Evolutionary conservation across 805 yeast genomes (phyloP).

Genomic region (Wickerhamiella domercqiae): DNA sequence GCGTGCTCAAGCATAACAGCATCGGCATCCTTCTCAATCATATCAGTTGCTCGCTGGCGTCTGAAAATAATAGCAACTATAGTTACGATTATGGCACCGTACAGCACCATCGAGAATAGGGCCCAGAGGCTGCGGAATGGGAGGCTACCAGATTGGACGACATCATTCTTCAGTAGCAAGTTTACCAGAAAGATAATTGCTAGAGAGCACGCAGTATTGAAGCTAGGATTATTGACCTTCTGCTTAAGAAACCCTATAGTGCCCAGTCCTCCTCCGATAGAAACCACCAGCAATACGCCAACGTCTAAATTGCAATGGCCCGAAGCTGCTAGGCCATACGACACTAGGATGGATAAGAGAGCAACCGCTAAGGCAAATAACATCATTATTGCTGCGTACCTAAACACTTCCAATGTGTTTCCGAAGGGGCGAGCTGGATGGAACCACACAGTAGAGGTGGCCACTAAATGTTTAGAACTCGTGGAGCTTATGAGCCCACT

Average conservation of each 20-base stretch:
- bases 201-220: slow-evolving; percentile 67
- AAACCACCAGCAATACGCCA: slow-evolving; percentile 33
- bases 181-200: slow-evolving; percentile 59
- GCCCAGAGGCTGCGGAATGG: slow-evolving; percentile 41
- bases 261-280: slow-evolving; percentile 44
- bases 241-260: slow-evolving; percentile 55
- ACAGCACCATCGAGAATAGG: slow-evolving; percentile 39
- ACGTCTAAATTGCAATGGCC: not conserved
- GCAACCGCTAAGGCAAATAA: slow-evolving; percentile 32
- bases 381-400: slow-evolving; percentile 44
- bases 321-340: slow-evolving; percentile 20
- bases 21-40: slow-evolving; percentile 30
- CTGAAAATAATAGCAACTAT: slow-evolving; percentile 44
- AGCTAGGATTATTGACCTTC: slow-evolving; percentile 47
- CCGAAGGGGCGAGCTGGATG: slow-evolving; percentile 72
- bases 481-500: slow-evolving; percentile 41
- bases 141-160: slow-evolving; percentile 39
- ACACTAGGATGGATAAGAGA: slow-evolving; percentile 23
- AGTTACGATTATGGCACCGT: slow-evolving; percentile 49
- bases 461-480: slow-evolving; percentile 66
- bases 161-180: slow-evolving; percentile 60
- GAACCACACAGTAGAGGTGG: slow-evolving; percentile 73
- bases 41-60: slow-evolving; percentile 27
- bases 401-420: slow-evolving; percentile 58
- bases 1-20: not conserved